phyloP scores from a whole-genome alignment of 2,329 filamentous ascomycete species.

The Geosmithia flava region DNA sequence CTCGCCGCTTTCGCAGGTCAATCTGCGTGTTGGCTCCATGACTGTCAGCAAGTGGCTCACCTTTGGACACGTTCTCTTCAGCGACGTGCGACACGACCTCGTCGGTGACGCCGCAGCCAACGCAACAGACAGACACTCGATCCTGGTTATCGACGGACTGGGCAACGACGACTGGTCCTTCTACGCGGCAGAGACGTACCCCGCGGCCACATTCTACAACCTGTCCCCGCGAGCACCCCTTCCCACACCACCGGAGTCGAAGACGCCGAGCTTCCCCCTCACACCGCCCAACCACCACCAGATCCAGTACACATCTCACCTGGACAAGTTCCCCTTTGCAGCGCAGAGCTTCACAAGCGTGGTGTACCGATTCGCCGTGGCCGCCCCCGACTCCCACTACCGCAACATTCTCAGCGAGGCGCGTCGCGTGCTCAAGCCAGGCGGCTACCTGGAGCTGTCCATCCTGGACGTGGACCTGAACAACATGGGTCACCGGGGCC shows the following conservation, averaged over 20 bases:
- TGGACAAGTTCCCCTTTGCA: constrained; percentile 61
- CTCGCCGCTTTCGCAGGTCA: constrained; percentile 52
- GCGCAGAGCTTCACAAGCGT: constrained; percentile 64
- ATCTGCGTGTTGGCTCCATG: constrained; percentile 67
- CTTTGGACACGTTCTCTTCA: constrained; percentile 74
- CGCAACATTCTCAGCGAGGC: constrained; percentile 62
- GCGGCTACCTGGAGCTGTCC: constrained; percentile 67
- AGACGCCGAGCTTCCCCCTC: constrained; percentile 34
- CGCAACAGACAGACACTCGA: constrained; percentile 32
- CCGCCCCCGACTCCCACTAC: constrained; percentile 55
- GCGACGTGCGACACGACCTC: constrained; percentile 63
- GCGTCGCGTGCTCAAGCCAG: constrained; percentile 64
- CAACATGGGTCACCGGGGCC: constrained; percentile 65
- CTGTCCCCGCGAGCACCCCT: constrained; percentile 47
- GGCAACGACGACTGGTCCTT: constrained; percentile 87
- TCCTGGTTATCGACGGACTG: constrained; percentile 71
- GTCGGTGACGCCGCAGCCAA: constrained; percentile 25
- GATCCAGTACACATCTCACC: constrained; percentile 52
- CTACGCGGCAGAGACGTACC: constrained; percentile 72
- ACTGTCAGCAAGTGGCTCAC: constrained; percentile 83
- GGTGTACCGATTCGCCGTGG: constrained; percentile 65
- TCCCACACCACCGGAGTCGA: constrained; percentile 22
- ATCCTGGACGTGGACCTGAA: constrained; percentile 71
- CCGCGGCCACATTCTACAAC: constrained; percentile 64
- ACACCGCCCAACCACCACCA: constrained; percentile 64